Evolutionary conservation across 2,329 filamentous ascomycete genomes (phyloP).

Genomic region (Tolypocladium nubicola): DNA sequence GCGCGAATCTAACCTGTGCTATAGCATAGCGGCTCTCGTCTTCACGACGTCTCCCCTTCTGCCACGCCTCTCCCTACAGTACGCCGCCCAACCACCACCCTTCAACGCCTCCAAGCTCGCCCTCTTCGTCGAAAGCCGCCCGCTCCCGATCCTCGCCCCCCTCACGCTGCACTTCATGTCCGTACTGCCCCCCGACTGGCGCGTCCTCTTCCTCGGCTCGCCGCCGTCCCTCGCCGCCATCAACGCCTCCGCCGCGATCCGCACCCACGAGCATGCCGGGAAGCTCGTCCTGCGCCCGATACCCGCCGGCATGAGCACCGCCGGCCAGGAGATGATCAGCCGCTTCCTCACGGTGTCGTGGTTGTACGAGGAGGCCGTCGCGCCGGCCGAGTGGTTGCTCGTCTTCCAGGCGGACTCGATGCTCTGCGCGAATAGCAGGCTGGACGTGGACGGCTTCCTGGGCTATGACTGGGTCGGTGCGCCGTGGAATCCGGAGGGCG

Average conservation of each 20-base stretch:
- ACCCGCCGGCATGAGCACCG: conserved; percentile 39
- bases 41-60: background rate
- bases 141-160: conserved; percentile 37
- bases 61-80: background rate
- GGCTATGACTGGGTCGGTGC: conserved; percentile 44
- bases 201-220: conserved; percentile 45
- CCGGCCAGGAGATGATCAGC: conserved; percentile 39
- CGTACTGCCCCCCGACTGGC: conserved; percentile 46
- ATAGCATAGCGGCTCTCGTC: background rate
- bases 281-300: conserved; percentile 42
- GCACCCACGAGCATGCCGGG: conserved; percentile 27
- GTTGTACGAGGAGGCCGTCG: conserved; percentile 38
- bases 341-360: conserved; percentile 40
- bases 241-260: conserved; percentile 35
- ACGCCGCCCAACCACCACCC: too few species aligned
- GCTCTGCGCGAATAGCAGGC: conserved; percentile 40
- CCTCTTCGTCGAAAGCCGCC: conserved; percentile 43
- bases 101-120: conserved; percentile 31
- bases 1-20: background rate
- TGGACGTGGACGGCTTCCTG: conserved; percentile 37
- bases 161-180: conserved; percentile 45
- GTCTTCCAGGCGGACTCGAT: conserved; percentile 46
- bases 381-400: conserved; percentile 42
- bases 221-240: conserved; percentile 30
- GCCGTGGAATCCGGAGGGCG: conserved; percentile 31